phyloP scores from a whole-genome alignment of 1,139 yeast species.

The Kodamaea sp. region DNA sequence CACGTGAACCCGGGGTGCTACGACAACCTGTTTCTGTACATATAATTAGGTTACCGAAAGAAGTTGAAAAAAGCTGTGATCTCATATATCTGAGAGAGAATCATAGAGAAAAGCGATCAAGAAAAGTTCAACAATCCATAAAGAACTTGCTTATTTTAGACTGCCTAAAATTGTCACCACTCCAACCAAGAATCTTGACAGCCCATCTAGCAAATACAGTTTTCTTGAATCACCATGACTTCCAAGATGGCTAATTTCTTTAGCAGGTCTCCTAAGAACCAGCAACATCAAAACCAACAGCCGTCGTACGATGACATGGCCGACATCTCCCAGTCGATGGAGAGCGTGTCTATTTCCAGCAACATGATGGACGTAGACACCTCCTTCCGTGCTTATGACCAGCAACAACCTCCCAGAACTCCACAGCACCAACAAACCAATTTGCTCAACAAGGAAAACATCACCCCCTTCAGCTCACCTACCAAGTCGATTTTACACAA shows the following conservation, averaged over 20 bases:
- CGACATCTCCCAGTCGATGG: constrained; percentile 48
- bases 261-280: constrained; percentile 26
- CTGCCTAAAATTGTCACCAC: no score
- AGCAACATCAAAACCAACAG: constrained; percentile 4
- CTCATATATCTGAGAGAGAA: no score
- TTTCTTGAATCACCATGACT: constrained; percentile 7
- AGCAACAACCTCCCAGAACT: constrained; percentile 15
- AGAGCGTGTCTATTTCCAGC: constrained; percentile 41
- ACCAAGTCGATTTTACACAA: constrained; percentile 41
- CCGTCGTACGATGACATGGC: constrained; percentile 15
- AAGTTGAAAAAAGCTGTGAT: no score
- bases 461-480: constrained; percentile 48
- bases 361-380: constrained; percentile 45
- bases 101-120: no score
- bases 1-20: not conserved
- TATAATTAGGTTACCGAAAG: not conserved
- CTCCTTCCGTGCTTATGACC: constrained; percentile 23
- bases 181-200: no score
- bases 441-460: constrained; percentile 43
- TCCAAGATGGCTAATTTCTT: constrained; percentile 25
- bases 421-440: constrained; percentile 13
- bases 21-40: not conserved
- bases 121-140: no score
- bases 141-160: no score
- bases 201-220: no score